Percentiles rank a stretch among this genome's conserved stretches.
Evolutionary conservation across 1,284 basidiomycete genomes (phyloP).

Genomic region (Baeospora myosura): DNA sequence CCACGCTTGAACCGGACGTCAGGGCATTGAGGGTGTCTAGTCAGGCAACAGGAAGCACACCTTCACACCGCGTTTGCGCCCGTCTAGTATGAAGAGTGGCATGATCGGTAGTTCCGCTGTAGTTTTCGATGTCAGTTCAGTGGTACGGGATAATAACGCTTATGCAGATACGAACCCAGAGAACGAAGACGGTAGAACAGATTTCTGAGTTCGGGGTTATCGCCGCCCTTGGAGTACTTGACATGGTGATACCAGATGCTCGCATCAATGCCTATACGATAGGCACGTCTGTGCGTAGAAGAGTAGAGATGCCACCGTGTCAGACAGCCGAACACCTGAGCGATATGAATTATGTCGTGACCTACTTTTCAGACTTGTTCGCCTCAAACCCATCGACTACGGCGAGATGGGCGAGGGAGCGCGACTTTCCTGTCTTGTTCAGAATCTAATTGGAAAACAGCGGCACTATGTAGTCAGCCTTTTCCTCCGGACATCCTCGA

Average conservation of each 20-base stretch:
- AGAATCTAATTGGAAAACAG: constrained; percentile 23
- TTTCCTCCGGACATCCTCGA: too few relatives aligned
- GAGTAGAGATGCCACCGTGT: background rate
- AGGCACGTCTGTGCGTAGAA: constrained; percentile 24
- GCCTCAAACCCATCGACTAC: constrained; percentile 35
- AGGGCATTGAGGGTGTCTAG: background rate
- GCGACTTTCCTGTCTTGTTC: constrained; percentile 28
- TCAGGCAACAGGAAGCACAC: constrained; percentile 10
- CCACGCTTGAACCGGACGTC: constrained; percentile 33
- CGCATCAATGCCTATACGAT: constrained; percentile 41
- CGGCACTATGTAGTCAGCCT: background rate
- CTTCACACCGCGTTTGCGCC: constrained; percentile 47
- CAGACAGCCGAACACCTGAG: too few relatives aligned
- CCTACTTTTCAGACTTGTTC: constrained; percentile 26
- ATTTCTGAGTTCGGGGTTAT: constrained; percentile 31
- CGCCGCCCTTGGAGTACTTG: constrained; percentile 26
- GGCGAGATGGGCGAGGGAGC: constrained; percentile 29
- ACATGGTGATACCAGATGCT: constrained; percentile 40
- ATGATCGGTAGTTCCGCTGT: constrained; percentile 40
- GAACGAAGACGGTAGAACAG: constrained; percentile 36
- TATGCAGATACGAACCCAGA: constrained; percentile 26
- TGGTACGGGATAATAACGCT: background rate
- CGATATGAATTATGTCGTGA: background rate
- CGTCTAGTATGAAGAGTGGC: constrained; percentile 70
- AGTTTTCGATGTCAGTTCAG: background rate